Percentiles rank a stretch among this genome's conserved stretches.
Evolutionary conservation across 1,284 basidiomycete genomes (phyloP).

Genomic region (Ustilago lituana): DNA sequence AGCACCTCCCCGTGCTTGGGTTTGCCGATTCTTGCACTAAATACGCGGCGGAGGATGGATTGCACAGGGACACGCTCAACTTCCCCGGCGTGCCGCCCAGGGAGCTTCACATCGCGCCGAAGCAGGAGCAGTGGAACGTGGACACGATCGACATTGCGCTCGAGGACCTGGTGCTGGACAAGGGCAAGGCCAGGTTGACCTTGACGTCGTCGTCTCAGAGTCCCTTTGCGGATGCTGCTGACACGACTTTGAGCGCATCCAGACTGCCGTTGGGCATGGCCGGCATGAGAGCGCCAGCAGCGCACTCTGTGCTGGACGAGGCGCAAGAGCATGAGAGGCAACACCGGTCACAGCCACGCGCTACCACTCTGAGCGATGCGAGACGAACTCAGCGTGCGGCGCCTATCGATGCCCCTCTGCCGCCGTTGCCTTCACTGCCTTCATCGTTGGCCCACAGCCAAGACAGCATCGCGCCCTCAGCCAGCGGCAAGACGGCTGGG

Average conservation of each 20-base stretch:
- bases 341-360: background rate
- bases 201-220: background rate
- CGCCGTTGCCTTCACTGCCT: slow-evolving; percentile 14
- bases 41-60: slow-evolving; percentile 5
- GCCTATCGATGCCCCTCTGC: slow-evolving; percentile 10
- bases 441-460: background rate
- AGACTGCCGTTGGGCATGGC: background rate
- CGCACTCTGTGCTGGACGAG: slow-evolving; percentile 36
- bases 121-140: slow-evolving; percentile 41
- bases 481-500: slow-evolving; percentile 5
- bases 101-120: background rate
- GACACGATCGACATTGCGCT: slow-evolving; percentile 41
- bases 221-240: background rate
- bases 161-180: slow-evolving; percentile 33
- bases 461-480: background rate
- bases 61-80: slow-evolving; percentile 15
- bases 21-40: slow-evolving; percentile 17
- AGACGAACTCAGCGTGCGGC: slow-evolving; percentile 3
- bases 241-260: background rate
- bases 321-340: slow-evolving; percentile 18
- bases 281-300: slow-evolving; percentile 4
- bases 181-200: slow-evolving; percentile 12
- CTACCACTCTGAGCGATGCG: slow-evolving; percentile 14
- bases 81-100: slow-evolving; percentile 36
- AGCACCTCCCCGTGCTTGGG: slow-evolving; percentile 29